phyloP scores from a whole-genome alignment of 768 basidiomycete species.

The Lepiota venenata region DNA sequence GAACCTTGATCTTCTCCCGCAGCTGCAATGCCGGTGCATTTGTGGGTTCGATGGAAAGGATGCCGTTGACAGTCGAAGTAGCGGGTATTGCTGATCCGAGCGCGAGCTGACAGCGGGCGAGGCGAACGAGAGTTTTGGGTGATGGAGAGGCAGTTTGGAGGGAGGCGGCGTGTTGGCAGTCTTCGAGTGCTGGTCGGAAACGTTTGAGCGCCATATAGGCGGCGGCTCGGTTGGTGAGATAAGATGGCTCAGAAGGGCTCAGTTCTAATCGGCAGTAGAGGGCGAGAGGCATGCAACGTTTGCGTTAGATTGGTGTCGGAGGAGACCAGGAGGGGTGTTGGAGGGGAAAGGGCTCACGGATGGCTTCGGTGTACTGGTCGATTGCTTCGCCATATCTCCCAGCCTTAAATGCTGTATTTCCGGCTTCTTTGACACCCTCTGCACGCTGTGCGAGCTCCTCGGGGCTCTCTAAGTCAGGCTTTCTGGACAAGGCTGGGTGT shows the following conservation, averaged over 20 bases:
- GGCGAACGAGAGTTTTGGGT: slow-evolving; percentile 80
- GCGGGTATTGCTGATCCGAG: slow-evolving; percentile 69
- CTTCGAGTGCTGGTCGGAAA: slow-evolving; percentile 69
- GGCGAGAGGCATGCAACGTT: background rate
- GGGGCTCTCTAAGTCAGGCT: slow-evolving; percentile 1
- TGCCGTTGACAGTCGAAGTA: slow-evolving; percentile 59
- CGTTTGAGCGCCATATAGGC: slow-evolving; percentile 73
- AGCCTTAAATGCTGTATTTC: slow-evolving; percentile 72
- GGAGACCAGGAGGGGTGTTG: background rate
- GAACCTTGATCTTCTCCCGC: slow-evolving; percentile 52
- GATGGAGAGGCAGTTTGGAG: slow-evolving; percentile 49
- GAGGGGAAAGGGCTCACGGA: slow-evolving; percentile 41
- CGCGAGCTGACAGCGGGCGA: slow-evolving; percentile 82
- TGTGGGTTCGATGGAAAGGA: slow-evolving; percentile 57
- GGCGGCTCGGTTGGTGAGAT: slow-evolving; percentile 83
- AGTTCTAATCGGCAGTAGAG: slow-evolving; percentile 48
- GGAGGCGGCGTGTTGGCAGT: slow-evolving; percentile 72
- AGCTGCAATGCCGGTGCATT: slow-evolving; percentile 62
- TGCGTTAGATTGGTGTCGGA: background rate
- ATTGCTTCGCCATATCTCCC: slow-evolving; percentile 65
- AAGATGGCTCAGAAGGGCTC: slow-evolving; percentile 65
- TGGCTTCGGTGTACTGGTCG: slow-evolving; percentile 72
- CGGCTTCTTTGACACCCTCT: slow-evolving; percentile 68
- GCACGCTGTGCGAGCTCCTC: slow-evolving; percentile 45
- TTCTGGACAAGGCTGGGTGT: background rate